phyloP scores from a whole-genome alignment of 805 yeast genomes.

The Tetrapisispora namnaoensis region DNA sequence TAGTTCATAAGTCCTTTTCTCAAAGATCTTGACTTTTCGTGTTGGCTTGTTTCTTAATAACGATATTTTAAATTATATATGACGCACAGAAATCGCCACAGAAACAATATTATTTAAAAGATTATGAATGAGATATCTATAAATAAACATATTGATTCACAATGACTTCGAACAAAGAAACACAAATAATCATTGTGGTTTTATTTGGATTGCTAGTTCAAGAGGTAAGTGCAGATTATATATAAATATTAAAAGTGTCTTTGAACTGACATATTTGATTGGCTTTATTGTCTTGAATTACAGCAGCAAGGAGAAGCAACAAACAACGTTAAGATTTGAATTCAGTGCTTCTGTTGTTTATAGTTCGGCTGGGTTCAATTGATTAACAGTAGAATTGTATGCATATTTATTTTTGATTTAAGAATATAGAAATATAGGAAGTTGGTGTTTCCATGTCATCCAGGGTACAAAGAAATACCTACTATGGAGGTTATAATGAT shows the following conservation, averaged over 20 bases:
- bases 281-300: not conserved
- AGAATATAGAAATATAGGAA: not conserved
- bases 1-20: no score
- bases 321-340: no score
- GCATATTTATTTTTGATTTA: not conserved
- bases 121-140: not conserved
- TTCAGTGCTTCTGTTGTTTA: no score
- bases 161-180: not conserved
- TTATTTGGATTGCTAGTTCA: no score
- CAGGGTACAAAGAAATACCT: constrained; percentile 20
- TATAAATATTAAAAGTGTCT: not conserved
- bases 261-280: not conserved
- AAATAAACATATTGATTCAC: not conserved
- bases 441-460: constrained; percentile 12
- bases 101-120: not conserved
- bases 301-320: not conserved
- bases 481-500: constrained; percentile 12
- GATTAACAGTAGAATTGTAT: not conserved
- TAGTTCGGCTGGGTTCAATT: no score
- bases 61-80: not conserved
- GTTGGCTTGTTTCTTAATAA: not conserved
- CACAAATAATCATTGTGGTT: no score
- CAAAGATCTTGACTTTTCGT: not conserved
- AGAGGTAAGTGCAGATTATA: not conserved
- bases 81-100: not conserved